Evolutionary conservation across 2,329 filamentous ascomycete species (phyloP).

Genomic region (Aspergillus persii): DNA sequence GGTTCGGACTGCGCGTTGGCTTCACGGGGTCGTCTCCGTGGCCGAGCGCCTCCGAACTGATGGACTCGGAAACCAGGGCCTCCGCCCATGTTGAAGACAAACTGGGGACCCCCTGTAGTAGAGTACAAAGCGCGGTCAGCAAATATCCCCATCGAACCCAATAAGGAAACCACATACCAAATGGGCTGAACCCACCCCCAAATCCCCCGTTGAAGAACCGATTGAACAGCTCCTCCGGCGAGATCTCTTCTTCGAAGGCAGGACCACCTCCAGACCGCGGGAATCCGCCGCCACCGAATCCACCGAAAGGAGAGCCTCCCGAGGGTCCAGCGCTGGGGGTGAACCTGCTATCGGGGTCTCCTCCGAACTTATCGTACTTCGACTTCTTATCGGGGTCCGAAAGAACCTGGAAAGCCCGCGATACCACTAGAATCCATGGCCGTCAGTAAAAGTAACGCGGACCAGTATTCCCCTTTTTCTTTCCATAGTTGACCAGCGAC

Average conservation of each 20-base stretch:
- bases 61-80: constrained; percentile 90
- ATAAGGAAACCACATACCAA: constrained; percentile 51
- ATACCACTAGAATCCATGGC: constrained; percentile 63
- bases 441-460: constrained; percentile 54
- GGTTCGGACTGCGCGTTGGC: constrained; percentile 55
- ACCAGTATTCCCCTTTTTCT: background rate
- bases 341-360: constrained; percentile 88
- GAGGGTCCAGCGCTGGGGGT: constrained; percentile 50
- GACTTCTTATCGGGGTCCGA: constrained; percentile 91
- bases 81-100: constrained; percentile 92
- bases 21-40: constrained; percentile 71
- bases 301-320: constrained; percentile 44
- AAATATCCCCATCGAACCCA: background rate
- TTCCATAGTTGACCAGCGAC: constrained; percentile 49
- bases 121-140: background rate
- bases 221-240: constrained; percentile 93
- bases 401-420: constrained; percentile 86
- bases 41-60: constrained; percentile 81
- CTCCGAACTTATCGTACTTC: constrained; percentile 84
- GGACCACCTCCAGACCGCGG: constrained; percentile 47
- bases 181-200: constrained; percentile 61
- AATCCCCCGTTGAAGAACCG: constrained; percentile 84
- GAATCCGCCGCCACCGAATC: constrained; percentile 49
- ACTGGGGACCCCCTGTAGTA: constrained; percentile 67
- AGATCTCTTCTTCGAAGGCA: constrained; percentile 88